A percentile compares a stretch with the other conserved stretches of the same genome.
Evolutionary conservation across 768 basidiomycete species (phyloP).

Genomic region (Symmetrospora coprosmae): DNA sequence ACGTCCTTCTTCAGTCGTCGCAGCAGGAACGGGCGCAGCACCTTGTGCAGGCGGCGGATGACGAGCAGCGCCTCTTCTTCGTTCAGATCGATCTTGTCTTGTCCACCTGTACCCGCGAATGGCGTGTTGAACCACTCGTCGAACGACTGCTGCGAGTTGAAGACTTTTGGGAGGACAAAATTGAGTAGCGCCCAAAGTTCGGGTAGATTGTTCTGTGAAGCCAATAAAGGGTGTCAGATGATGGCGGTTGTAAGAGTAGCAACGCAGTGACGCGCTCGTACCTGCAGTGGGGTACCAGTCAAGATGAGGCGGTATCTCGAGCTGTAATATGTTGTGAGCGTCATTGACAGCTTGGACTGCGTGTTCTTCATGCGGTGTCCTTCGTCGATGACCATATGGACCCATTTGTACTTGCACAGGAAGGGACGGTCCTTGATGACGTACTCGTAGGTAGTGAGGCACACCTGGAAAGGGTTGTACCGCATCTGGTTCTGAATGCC

Average conservation of each 20-base stretch:
- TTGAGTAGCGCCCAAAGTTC: conserved; percentile 94
- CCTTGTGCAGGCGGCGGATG: conserved; percentile 64
- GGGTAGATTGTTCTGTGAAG: conserved; percentile 71
- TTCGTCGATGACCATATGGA: conserved; percentile 91
- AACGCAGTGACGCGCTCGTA: conserved; percentile 40
- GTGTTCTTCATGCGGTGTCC: conserved; percentile 92
- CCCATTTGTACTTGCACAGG: conserved; percentile 43
- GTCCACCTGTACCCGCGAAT: conserved; percentile 92
- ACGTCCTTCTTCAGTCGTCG: conserved; percentile 87
- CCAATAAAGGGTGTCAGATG: conserved; percentile 47
- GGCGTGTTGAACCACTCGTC: conserved; percentile 99
- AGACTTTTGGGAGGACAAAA: conserved; percentile 92
- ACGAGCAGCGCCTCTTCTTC: conserved; percentile 98
- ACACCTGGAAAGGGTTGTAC: conserved; percentile 30
- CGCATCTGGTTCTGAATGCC: conserved; percentile 45
- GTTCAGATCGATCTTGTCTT: conserved; percentile 95
- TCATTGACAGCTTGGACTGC: conserved; percentile 49
- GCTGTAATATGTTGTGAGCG: conserved; percentile 59
- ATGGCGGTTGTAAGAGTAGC: neutral
- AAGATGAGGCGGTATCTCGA: conserved; percentile 81
- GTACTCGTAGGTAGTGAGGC: conserved; percentile 56
- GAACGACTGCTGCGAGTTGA: conserved; percentile 98
- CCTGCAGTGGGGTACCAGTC: conserved; percentile 91
- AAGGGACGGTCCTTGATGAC: conserved; percentile 34
- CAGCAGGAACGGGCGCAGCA: conserved; percentile 90